Evolutionary conservation across 2,329 filamentous ascomycete genomes (phyloP), one percentile per base, ranked within the genome.

Genomic region (Stylonectria norvegica): DNA sequence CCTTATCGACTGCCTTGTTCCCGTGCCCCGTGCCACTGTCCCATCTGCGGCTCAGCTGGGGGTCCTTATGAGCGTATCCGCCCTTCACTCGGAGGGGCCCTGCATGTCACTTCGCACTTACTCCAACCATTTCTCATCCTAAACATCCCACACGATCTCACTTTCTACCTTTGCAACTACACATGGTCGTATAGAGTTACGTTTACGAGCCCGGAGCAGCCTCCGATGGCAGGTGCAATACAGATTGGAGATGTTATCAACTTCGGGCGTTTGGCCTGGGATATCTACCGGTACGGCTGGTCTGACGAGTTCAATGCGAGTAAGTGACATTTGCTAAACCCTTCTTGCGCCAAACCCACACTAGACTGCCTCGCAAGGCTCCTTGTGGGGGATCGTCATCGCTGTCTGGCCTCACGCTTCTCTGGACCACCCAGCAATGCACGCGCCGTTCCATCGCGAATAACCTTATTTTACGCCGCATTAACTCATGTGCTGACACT

Each of bases 211-310:
- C 20, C 11, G 25, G 36, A 36, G 22, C 35, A 47, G 31, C 36
- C 38, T 34, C 36, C 40, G 36, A 57, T 58, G 55, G 48, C 53
- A 55, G 51, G 52, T 16, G 36, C 48, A 36, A 33, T 60, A 20
- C 57, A 62, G 39, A 35, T 56, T 34, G 61, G 61, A 41, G 61
- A 64, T 39, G 29, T 63, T 23, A 46, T 64, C 45, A 62, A 47
- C 41, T 53, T 64, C 34, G 58, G 52, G 40, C 49, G 49, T 34
- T 34, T 64, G 34, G 60, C 60, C 29, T 63, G 61, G 61, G 53
- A 64, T 12, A 42, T 64, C 9, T 63, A 62, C 36, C 52, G 41
- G 10, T 55, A 49, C 20, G 61, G 61, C 23, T 64, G 61, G 60
- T 49, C 48, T 12, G 55, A 61, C 8, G 61, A 64, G 38, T 46